These are phyloP conservation scores for Orbilia javanica DNA, from an alignment of 2,329 filamentous ascomycete species.

Conservation along the genomic window DNA sequence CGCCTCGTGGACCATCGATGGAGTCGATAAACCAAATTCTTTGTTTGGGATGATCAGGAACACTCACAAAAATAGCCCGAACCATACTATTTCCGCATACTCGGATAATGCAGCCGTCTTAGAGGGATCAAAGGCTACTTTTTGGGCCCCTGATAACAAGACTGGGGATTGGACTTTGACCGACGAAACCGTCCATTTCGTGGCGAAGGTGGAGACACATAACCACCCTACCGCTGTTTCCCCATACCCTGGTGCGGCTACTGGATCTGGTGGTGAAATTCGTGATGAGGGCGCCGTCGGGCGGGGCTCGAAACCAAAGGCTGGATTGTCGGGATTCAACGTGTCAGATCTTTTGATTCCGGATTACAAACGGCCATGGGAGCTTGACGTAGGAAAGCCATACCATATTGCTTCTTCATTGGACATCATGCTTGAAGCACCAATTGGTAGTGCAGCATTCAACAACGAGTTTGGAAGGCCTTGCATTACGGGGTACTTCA, in stretches of 20 bases:
- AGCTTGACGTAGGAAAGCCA: slow-evolving; percentile 88
- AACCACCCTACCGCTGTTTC: slow-evolving; percentile 98
- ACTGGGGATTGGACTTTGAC: slow-evolving; percentile 89
- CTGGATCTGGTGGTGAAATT: slow-evolving; percentile 94
- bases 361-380: slow-evolving; percentile 85
- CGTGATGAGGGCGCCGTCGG: slow-evolving; percentile 95
- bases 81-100: slow-evolving; percentile 92
- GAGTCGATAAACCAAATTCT: slow-evolving; percentile 80
- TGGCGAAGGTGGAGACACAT: slow-evolving; percentile 97
- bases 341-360: slow-evolving; percentile 95
- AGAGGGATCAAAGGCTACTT: slow-evolving; percentile 77
- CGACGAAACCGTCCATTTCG: slow-evolving; percentile 86
- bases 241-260: slow-evolving; percentile 91
- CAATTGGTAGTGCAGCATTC: slow-evolving; percentile 92
- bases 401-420: slow-evolving; percentile 91
- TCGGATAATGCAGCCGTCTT: slow-evolving; percentile 98
- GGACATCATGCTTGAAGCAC: slow-evolving; percentile 97
- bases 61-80: slow-evolving; percentile 82
- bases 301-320: slow-evolving; percentile 90
- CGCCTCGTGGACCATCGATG: slow-evolving; percentile 94
- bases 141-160: slow-evolving; percentile 88
- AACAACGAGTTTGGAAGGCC: slow-evolving; percentile 98
- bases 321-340: slow-evolving; percentile 90
- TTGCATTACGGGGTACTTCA: slow-evolving; percentile 88
- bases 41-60: slow-evolving; percentile 97